Conservation (phyloP, 768 basidiomycete species). For the Candolleomyces eurysporus region DNA sequence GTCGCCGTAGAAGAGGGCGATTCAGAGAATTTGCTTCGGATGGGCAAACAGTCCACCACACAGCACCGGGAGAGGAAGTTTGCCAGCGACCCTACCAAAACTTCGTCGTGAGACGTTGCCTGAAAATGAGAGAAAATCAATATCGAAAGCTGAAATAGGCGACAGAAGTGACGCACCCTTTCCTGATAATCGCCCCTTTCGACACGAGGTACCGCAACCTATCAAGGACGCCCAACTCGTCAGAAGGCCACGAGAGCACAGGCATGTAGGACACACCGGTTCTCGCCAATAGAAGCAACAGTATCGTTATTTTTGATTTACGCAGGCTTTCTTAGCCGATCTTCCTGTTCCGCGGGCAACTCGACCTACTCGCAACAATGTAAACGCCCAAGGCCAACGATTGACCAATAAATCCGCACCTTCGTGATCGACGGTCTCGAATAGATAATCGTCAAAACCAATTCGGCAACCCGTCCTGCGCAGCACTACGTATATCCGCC, state of each 20-base stretch:
- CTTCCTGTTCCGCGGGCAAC: conserved; percentile 84
- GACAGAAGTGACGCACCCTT: conserved; percentile 55
- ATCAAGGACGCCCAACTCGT: conserved; percentile 22
- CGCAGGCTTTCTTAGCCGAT: conserved; percentile 80
- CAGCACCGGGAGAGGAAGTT: conserved; percentile 8
- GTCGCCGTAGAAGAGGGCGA: too few species aligned
- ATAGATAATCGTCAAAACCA: too few species aligned
- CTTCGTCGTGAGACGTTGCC: conserved; percentile 79
- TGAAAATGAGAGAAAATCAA: conserved; percentile 29
- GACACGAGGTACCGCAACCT: conserved; percentile 86
- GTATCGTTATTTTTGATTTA: conserved; percentile 80
- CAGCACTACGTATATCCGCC: too few species aligned
- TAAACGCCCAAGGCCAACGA: not conserved
- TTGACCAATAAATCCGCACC: conserved; percentile 34
- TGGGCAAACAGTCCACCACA: conserved; percentile 5
- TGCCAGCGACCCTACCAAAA: conserved; percentile 58
- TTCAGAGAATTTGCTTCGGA: conserved; percentile 69
- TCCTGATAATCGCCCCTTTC: conserved; percentile 83
- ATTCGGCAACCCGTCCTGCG: too few species aligned
- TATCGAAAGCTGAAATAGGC: not conserved
- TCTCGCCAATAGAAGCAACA: conserved; percentile 78
- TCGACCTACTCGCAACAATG: conserved; percentile 52
- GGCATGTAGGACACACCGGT: conserved; percentile 47
- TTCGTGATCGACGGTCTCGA: conserved; percentile 91
- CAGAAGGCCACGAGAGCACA: conserved; percentile 6